These are phyloP conservation scores for Bipolaris sorokiniana DNA, from an alignment of 2,329 filamentous ascomycete species.

Conservation along the genomic window DNA sequence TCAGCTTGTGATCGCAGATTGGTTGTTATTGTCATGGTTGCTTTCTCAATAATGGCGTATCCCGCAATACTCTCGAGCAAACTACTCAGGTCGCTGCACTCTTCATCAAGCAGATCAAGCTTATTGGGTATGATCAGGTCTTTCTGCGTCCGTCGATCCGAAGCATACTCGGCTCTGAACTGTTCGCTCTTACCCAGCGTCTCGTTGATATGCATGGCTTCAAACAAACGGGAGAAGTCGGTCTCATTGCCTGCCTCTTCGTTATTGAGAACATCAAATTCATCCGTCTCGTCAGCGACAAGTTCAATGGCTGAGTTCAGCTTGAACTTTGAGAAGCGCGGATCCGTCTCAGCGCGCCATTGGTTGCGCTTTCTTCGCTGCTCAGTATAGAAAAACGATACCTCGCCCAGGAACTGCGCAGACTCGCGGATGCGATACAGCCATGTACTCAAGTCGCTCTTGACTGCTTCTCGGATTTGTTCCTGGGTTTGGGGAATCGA, in stretches of 20 bases:
- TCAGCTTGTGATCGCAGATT: conserved; percentile 81
- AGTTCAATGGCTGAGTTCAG: conserved; percentile 95
- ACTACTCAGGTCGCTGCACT: conserved; percentile 84
- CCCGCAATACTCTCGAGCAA: conserved; percentile 92
- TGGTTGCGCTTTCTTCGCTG: conserved; percentile 82
- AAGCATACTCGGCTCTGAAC: conserved; percentile 89
- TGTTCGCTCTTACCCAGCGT: conserved; percentile 90
- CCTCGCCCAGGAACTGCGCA: conserved; percentile 92
- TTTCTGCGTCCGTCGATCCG: conserved; percentile 87
- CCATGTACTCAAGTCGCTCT: conserved; percentile 97
- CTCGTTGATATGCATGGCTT: conserved; percentile 95
- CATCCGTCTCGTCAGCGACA: conserved; percentile 92
- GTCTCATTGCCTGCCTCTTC: conserved; percentile 82
- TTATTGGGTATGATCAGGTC: conserved; percentile 81
- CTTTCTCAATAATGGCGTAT: conserved; percentile 94
- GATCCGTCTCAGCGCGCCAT: conserved; percentile 76
- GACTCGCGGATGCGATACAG: conserved; percentile 93
- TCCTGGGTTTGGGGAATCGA: conserved; percentile 93
- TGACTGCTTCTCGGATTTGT: conserved; percentile 93
- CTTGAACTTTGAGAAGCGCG: conserved; percentile 81
- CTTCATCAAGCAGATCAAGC: conserved; percentile 79
- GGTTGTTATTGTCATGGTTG: conserved; percentile 85
- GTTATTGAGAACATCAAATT: conserved; percentile 94
- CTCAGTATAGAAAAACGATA: conserved; percentile 95
- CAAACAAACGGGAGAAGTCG: conserved; percentile 91